These are phyloP conservation scores for Trichosporon sp. DNA, from an alignment of 1,284 basidiomycete genomes.

Conservation along the genomic window DNA sequence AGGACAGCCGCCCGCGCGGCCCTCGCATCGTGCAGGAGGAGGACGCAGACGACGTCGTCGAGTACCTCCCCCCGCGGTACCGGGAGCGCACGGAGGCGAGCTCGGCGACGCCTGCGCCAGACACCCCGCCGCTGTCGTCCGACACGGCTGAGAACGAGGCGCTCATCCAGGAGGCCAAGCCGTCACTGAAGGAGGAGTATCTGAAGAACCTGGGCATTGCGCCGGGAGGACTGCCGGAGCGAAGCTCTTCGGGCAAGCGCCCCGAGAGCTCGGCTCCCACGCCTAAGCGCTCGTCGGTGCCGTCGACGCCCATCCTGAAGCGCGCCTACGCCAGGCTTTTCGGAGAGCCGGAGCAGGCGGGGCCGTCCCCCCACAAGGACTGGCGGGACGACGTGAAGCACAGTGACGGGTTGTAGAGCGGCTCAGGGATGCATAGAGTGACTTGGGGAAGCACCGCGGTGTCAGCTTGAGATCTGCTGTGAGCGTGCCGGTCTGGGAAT, in stretches of 20 bases:
- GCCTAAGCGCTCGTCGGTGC: not conserved
- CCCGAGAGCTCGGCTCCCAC: not conserved
- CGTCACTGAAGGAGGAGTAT: not conserved
- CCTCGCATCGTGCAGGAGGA: not conserved
- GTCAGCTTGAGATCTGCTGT: too few species aligned
- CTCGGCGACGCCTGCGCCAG: not conserved
- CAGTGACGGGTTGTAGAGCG: too few species aligned
- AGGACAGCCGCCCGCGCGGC: not conserved
- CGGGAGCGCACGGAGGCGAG: not conserved
- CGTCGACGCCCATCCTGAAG: not conserved
- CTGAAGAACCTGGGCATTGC: not conserved
- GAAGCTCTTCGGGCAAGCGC: not conserved
- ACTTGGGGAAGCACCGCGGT: not conserved
- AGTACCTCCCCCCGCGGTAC: not conserved
- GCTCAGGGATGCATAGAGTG: too few species aligned
- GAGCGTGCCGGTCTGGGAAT: too few species aligned
- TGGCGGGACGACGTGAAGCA: not conserved
- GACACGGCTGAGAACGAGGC: not conserved
- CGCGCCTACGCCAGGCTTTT: not conserved
- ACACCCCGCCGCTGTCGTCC: not conserved
- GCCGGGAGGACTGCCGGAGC: not conserved
- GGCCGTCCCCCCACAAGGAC: not conserved
- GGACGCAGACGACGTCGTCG: too few species aligned
- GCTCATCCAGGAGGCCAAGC: not conserved
- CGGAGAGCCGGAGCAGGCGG: not conserved